These are phyloP conservation scores for Diaporthe velutina DNA, from an alignment of 2,329 filamentous ascomycete species.

Conservation along the genomic window DNA sequence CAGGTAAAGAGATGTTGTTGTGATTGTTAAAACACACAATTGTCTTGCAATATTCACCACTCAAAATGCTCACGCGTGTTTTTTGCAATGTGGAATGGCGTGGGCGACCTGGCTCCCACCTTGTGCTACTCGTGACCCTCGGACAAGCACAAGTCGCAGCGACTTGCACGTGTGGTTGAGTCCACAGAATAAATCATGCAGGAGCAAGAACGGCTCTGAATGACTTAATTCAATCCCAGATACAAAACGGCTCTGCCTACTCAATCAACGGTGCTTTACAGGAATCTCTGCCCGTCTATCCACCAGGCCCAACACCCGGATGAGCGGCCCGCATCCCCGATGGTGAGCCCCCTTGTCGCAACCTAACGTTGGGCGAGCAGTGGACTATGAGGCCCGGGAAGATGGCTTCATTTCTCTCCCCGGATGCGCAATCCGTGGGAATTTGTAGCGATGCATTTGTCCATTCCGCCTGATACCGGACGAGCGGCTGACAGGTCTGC, in stretches of 20 bases:
- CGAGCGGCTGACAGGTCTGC: neutral
- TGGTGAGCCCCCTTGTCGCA: neutral
- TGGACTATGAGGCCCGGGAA: neutral
- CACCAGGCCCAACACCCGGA: neutral
- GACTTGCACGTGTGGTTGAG: neutral
- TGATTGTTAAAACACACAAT: neutral
- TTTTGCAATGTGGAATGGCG: neutral
- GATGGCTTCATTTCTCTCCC: rapidly evolving
- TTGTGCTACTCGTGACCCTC: neutral
- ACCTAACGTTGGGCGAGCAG: neutral
- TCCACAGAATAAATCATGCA: neutral
- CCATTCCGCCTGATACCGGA: neutral
- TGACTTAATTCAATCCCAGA: neutral
- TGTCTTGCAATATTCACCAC: neutral
- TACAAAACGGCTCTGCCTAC: neutral
- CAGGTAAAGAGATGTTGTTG: too few relatives aligned
- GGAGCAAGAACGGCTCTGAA: neutral
- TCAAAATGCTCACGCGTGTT: neutral
- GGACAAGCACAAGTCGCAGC: neutral
- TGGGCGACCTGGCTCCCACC: neutral
- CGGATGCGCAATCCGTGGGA: neutral
- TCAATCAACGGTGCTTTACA: neutral
- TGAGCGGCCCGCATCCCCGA: slow-evolving; percentile 2
- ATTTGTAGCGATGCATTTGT: neutral
- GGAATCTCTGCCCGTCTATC: slow-evolving; percentile 21